Base-by-base conservation (phyloP, 306 rosid species). In the Hippophae tibetana region DNA sequence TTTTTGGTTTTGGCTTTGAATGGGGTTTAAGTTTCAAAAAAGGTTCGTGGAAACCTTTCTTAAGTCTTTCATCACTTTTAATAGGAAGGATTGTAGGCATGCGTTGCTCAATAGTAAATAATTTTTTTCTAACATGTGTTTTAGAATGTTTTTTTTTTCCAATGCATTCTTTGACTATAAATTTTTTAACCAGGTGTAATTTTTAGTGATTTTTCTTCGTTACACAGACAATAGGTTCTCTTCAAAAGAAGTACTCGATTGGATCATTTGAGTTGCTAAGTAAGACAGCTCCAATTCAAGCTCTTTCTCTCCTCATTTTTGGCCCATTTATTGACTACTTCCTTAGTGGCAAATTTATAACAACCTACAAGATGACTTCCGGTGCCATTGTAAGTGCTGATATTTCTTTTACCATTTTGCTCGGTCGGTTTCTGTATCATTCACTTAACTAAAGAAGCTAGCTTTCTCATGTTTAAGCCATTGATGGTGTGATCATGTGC, bases 211-310 rank as follows among this genome's bases (percentile, higher is more conserved):
- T 31, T 61, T 60, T 45, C n/a, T 60, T 72, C 62, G 72, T 68
- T 67, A 58, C 67, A 69, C 89, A 89, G 97, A 80, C 95, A 50
- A 89, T 89, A 43, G 97, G 97, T 46, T 86, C 97, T 45, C 84
- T 89, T 13, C 97, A 89, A 67, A 86, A 89, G 93, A 89, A 86
- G 79, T 84, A 89, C 73, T 84, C 97, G 48, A 80, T 89, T 82
- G 95, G 97, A 72, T 89, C 97, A 56, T 89, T 89, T 78, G 97
- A 89, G 78, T 68, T 89, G 87, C 84, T 89, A 74, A 89, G 97
- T 62, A 86, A 89, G 79, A 89, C 97, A 8, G 97, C 95, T 61
- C 97, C 97, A 52, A 89, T 89, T 78, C 97, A 89, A 72, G 92
- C 97, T 3, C 57, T 78, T 11, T 89, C 85, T 64, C 97, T 89